These are phyloP conservation scores for Saccharomycopsis hybrid DNA, from an alignment of 1,139 yeast species.

Conservation along the genomic window DNA sequence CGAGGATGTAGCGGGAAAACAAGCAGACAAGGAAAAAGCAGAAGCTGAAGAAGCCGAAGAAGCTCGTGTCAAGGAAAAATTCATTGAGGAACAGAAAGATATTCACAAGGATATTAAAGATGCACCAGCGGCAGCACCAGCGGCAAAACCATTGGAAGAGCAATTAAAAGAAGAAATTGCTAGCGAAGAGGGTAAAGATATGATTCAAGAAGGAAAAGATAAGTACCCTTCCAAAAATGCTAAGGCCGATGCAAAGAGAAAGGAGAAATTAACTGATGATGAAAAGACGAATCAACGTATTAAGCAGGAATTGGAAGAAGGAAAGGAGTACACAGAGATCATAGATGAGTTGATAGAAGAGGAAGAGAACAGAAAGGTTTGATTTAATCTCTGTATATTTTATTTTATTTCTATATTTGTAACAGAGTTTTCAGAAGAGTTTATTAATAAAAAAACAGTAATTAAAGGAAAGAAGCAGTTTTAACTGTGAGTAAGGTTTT, in stretches of 20 bases:
- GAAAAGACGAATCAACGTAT: conserved; percentile 14
- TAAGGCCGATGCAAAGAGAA: conserved; percentile 19
- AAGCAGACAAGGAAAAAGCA: conserved; percentile 17
- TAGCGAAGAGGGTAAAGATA: conserved; percentile 20
- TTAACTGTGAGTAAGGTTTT: too few species aligned
- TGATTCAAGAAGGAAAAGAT: conserved; percentile 17
- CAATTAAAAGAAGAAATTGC: conserved; percentile 22
- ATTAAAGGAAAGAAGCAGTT: too few species aligned
- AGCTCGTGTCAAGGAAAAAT: conserved; percentile 1
- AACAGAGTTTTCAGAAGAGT: too few species aligned
- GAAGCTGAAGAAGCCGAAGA: conserved; percentile 21
- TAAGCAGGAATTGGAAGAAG: conserved; percentile 21
- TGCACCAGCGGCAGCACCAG: conserved; percentile 25
- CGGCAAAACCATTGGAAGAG: conserved; percentile 26
- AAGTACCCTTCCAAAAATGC: conserved; percentile 11
- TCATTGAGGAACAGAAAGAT: conserved; percentile 1
- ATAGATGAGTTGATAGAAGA: conserved; percentile 24
- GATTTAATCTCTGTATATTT: neutral
- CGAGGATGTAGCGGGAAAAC: neutral
- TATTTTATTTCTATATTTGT: neutral
- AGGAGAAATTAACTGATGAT: neutral
- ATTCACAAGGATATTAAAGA: conserved; percentile 6
- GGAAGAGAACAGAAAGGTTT: too few species aligned
- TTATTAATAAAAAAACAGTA: too few species aligned
- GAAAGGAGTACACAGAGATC: conserved; percentile 23